Conservation (phyloP, 2,329 filamentous ascomycete species). For the Sclerotinia glacialis region DNA sequence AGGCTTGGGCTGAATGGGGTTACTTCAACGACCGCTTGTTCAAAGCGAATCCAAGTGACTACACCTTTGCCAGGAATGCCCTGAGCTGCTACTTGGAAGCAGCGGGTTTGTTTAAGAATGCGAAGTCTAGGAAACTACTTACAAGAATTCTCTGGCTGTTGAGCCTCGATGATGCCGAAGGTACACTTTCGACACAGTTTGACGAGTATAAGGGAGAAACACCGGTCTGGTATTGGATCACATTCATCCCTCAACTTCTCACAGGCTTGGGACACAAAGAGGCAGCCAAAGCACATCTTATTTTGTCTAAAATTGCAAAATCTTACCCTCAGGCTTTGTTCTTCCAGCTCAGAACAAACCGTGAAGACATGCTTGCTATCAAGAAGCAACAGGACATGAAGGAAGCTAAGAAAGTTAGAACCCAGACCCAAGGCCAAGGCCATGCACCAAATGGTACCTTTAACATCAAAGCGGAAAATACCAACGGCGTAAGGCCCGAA, state of each 20-base stretch:
- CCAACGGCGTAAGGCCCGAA: slow-evolving; percentile 29
- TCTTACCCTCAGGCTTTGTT: slow-evolving; percentile 93
- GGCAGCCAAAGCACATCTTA: slow-evolving; percentile 77
- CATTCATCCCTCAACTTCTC: slow-evolving; percentile 93
- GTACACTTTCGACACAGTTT: slow-evolving; percentile 79
- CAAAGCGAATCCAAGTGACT: slow-evolving; percentile 80
- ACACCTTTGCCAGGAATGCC: slow-evolving; percentile 83
- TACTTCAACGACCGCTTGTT: slow-evolving; percentile 97
- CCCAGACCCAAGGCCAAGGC: slow-evolving; percentile 36
- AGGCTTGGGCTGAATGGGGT: slow-evolving; percentile 99
- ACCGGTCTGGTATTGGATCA: slow-evolving; percentile 99
- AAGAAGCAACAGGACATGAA: slow-evolving; percentile 84
- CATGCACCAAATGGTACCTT: slow-evolving; percentile 25
- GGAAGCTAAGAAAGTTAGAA: slow-evolving; percentile 50
- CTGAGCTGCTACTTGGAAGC: slow-evolving; percentile 96
- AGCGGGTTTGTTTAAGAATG: slow-evolving; percentile 92
- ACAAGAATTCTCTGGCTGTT: slow-evolving; percentile 93
- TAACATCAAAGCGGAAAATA: slow-evolving; percentile 35
- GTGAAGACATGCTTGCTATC: slow-evolving; percentile 89
- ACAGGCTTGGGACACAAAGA: slow-evolving; percentile 90
- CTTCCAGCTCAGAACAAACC: slow-evolving; percentile 88
- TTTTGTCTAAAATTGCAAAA: slow-evolving; percentile 92
- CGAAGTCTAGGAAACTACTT: slow-evolving; percentile 90
- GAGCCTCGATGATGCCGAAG: slow-evolving; percentile 85
- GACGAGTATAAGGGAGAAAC: slow-evolving; percentile 97